Base-by-base conservation (phyloP, 2,329 filamentous ascomycete genomes). In the Monilinia fructigena region DNA sequence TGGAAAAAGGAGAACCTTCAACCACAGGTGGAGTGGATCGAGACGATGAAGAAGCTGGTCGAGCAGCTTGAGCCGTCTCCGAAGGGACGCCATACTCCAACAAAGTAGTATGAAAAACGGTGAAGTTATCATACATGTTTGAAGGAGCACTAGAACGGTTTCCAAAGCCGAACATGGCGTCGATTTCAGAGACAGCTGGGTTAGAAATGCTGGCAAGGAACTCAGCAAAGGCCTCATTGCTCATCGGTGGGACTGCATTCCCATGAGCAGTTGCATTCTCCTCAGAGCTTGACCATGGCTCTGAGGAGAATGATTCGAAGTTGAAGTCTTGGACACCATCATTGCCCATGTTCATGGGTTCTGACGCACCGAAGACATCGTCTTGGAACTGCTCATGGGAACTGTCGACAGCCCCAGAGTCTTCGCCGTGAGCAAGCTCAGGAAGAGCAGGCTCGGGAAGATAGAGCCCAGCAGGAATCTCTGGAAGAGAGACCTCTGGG, bases 401-500 rank as follows among this genome's bases (percentile, higher is more conserved):
- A 42, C 12, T 42, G 16, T 10, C 40, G 40, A 42, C 40, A 42
- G 11, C 16, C 40, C 40, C 40, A 42, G 40, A 14, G 12, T 42
- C 40, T 42, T 42, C 40, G 40, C 4, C 5, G 12, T 16, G 40
- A 42, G 40, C 40, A 42, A 42, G 40, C 35, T 42, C 35, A 8
- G 40, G 55, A 58, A 58, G 23, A 35, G 40, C 40, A 42, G 16
- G 40, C 35, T 42, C 35, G 16, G 40, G 55, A 58, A 58, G 23
- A 35, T 12, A 50, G n/a, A 50, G 47, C 1, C n/a, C 47, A 26
- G 47, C 10, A 16, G 55, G 28, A 40, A 58, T 14, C 35, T 58
- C 28, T 0, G 31, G 28, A n/a, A 31, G 42, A n/a, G 58, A 40
- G 12, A 8, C 0, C n/a, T 26, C 58, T 1, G 58, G 10, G 38